These are phyloP conservation scores for Naematelia encephala DNA, from an alignment of 768 basidiomycete species.

Conservation along the genomic window DNA sequence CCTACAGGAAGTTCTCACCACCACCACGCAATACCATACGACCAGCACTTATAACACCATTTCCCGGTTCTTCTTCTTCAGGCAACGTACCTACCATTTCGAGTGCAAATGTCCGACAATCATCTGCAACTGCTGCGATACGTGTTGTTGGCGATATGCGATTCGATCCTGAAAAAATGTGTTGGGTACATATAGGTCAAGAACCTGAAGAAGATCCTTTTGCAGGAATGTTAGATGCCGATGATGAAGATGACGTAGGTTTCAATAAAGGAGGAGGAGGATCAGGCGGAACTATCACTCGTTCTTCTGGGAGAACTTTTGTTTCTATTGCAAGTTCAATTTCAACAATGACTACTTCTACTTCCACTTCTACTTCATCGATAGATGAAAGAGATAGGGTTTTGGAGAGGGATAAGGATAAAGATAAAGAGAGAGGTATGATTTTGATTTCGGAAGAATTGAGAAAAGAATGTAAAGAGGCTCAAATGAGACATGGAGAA, in stretches of 20 bases:
- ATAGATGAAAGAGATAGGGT: slow-evolving; percentile 6
- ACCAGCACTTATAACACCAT: slow-evolving; percentile 85
- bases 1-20: not conserved
- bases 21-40: slow-evolving; percentile 55
- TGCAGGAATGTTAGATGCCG: slow-evolving; percentile 82
- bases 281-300: slow-evolving; percentile 9
- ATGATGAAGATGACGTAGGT: slow-evolving; percentile 65
- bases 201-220: slow-evolving; percentile 97
- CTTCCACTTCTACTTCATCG: not conserved
- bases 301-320: slow-evolving; percentile 6
- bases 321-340: slow-evolving; percentile 5
- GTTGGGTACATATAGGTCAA: slow-evolving; percentile 78
- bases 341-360: slow-evolving; percentile 39
- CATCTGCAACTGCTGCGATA: slow-evolving; percentile 51
- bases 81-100: not conserved
- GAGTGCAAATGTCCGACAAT: not conserved
- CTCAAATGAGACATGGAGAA: slow-evolving; percentile 74
- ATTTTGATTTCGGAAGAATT: slow-evolving; percentile 63
- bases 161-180: slow-evolving; percentile 91
- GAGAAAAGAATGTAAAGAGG: slow-evolving; percentile 65
- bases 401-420: not conserved
- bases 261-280: slow-evolving; percentile 57
- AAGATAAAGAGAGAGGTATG: not conserved
- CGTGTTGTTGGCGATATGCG: slow-evolving; percentile 97
- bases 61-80: slow-evolving; percentile 2